phyloP scores from a whole-genome alignment of 148 eudicot species.

The Spergularia marina region DNA sequence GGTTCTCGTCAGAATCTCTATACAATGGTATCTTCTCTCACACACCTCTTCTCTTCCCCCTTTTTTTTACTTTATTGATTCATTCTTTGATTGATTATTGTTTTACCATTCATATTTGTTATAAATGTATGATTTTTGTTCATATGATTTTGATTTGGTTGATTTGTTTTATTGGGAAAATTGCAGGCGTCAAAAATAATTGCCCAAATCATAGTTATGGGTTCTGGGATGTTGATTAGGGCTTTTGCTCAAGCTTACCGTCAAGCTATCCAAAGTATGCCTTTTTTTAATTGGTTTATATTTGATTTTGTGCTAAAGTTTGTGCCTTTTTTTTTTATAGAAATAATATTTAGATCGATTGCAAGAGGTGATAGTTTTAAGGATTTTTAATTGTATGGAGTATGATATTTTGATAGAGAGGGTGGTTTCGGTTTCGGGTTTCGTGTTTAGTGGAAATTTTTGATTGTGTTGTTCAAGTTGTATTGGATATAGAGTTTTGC shows the following conservation, averaged over 20 bases:
- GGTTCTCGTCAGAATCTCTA: no score
- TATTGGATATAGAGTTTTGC: neutral
- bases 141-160: neutral
- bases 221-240: slow-evolving; percentile 59
- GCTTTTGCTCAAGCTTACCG: slow-evolving; percentile 73
- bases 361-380: neutral
- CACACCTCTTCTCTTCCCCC: no score
- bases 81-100: no score
- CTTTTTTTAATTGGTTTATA: neutral
- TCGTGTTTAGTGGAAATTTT: neutral
- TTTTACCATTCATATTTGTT: no score
- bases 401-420: neutral
- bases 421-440: neutral
- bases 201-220: slow-evolving; percentile 56
- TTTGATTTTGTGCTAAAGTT: neutral
- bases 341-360: neutral
- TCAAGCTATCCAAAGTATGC: slow-evolving; percentile 68
- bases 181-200: slow-evolving; percentile 63
- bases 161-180: neutral
- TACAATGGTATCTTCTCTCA: no score
- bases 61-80: no score
- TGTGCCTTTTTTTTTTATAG: neutral
- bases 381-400: no score
- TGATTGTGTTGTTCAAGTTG: slow-evolving; percentile 6
- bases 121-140: neutral